Base-by-base conservation (phyloP, 441 rosid species). In the Geranium incanum region DNA sequence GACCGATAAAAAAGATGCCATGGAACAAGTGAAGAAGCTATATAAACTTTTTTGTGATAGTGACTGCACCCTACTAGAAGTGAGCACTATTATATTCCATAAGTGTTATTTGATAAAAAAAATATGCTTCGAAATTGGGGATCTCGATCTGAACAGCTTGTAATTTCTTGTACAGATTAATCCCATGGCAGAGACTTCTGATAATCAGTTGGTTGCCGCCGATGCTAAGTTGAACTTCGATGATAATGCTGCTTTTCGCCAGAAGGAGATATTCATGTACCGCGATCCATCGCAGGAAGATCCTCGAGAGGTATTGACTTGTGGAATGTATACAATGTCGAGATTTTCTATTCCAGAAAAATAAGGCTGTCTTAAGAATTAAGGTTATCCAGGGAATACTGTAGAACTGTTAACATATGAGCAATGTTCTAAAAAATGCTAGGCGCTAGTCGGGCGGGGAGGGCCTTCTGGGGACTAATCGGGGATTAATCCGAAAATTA, bases 171-270 rank as follows among this genome's bases (percentile, higher is more conserved):
- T 28, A 28, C 33, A 28, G 33, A 90, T 95, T 81, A 95, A 95
- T 85, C 99, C 98, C 67, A 86, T 92, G 37, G 98, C 96, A 1
- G 99, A 95, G 88, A 90, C 97, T 68, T 78, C 99, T 71, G 84
- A 82, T 68, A 91, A 84, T 39, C 84, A 81, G 76, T 76, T 95
- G 86, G 97, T 95, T 75, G 99, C 99, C 71, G 99, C 99, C 81
- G 99, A 95, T 86, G 99, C 99, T 67, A 95, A 95, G 77, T 80
- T 95, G 89, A 95, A 95, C 82, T 92, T 95, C 69, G 99, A 95
- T 84, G 99, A 95, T 73, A 95, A 95, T 84, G 99, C 99, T 74
- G 91, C 89, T 37, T 92, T 80, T 80, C 88, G 96, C 55, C 99
- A 85, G 76, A 92, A 92, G 79, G 92, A 88, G 77, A 75, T 85